phyloP scores from a whole-genome alignment of 352 stramenopile species.

The Pythium plurisporium region DNA sequence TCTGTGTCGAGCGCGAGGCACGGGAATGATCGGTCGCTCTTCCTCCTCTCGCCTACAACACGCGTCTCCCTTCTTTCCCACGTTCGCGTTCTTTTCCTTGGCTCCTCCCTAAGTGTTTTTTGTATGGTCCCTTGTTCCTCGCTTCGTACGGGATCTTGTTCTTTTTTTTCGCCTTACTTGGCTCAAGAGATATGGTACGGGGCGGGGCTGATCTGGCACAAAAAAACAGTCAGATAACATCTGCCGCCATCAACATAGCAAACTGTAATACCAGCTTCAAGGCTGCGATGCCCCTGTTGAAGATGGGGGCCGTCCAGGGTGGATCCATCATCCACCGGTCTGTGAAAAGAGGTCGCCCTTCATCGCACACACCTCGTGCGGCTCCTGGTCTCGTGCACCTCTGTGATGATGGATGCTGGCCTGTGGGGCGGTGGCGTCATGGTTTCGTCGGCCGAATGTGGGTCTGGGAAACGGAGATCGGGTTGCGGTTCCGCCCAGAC shows the following conservation, averaged over 20 bases:
- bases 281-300: conserved; percentile 7
- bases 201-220: no score
- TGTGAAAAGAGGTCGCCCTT: no score
- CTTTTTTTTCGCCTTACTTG: conserved; percentile 37
- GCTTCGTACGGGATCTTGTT: conserved; percentile 21
- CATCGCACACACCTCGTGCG: background rate
- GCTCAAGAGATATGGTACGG: background rate
- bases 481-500: conserved; percentile 1
- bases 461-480: conserved; percentile 9
- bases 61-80: conserved; percentile 9
- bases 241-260: no score
- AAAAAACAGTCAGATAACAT: no score
- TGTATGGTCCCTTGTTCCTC: conserved; percentile 1
- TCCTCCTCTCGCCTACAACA: no score
- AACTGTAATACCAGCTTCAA: no score
- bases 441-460: conserved; percentile 4
- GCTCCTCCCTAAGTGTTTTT: background rate
- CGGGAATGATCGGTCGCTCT: background rate
- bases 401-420: conserved; percentile 6
- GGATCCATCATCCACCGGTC: no score
- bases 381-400: background rate
- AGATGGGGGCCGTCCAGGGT: no score
- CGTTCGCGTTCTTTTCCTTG: conserved; percentile 1
- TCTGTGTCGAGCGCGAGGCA: background rate
- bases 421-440: background rate